A percentile compares a stretch with the other conserved stretches of the same genome.
These are phyloP conservation scores for Breynia disticha DNA, from an alignment of 441 rosid genomes.

Conservation along the genomic window DNA sequence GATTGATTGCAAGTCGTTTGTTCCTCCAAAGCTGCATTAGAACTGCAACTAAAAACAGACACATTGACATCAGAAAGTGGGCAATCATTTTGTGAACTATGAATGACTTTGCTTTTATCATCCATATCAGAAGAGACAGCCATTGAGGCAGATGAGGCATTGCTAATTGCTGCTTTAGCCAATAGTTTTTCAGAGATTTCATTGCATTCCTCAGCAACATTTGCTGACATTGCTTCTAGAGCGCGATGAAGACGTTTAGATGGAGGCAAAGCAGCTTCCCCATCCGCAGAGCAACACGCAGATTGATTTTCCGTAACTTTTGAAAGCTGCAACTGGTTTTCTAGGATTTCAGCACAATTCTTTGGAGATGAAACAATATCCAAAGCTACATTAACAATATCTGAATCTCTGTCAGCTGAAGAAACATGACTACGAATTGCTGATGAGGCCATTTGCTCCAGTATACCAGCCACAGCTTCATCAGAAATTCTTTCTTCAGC, in stretches of 20 bases:
- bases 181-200: conserved; percentile 20
- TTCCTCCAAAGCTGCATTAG: conserved; percentile 9
- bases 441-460: conserved; percentile 30
- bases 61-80: conserved; percentile 19
- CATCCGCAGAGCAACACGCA: conserved; percentile 41
- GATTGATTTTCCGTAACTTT: conserved; percentile 32
- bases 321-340: conserved; percentile 21
- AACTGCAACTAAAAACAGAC: too few species aligned
- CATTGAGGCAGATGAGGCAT: conserved; percentile 18
- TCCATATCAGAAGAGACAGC: conserved; percentile 18
- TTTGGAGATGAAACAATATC: conserved; percentile 28
- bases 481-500: conserved; percentile 36
- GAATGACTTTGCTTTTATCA: conserved; percentile 20
- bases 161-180: conserved; percentile 19
- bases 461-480: conserved; percentile 22
- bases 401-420: conserved; percentile 22
- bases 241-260: conserved; percentile 76
- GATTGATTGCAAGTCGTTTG: conserved; percentile 17
- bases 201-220: conserved; percentile 46
- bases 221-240: conserved; percentile 73
- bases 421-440: conserved; percentile 20
- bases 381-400: conserved; percentile 23
- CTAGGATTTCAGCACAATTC: conserved; percentile 28
- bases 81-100: conserved; percentile 17
- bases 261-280: conserved; percentile 68